Evolutionary conservation across 2,329 filamentous ascomycete genomes (phyloP), one percentile per base, ranked within the genome.

Genomic region (Penicillium corylophilum): DNA sequence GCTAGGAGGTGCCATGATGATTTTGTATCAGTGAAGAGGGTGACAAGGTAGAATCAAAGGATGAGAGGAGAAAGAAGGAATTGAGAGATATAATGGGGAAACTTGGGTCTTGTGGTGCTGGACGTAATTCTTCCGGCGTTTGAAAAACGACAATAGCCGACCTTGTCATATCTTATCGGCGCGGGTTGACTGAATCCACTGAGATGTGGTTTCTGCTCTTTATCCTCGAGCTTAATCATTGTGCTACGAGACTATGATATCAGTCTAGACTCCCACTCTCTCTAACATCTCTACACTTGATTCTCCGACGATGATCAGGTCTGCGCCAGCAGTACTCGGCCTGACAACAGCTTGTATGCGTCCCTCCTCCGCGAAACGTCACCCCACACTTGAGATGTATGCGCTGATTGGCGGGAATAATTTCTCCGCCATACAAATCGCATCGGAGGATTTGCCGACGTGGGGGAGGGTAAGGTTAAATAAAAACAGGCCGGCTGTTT

Each of bases 1-100:
- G 61, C 83, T 86, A 55, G 87, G 78, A 59, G 82, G 81, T 61
- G 81, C 77, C 80, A 83, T 83, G 44, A 51, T 64, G 53, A 49
- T 15, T 43, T 20, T 24, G 31, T 36, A n/a, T 35, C 23, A n/a
- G 22, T 38, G 20, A 15, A 53, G 36, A 24, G 8, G 20, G 40
- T 12, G 16, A 12, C 33, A 12, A 36, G n/a, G 6, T 18, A 20
- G 8, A 36, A 9, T 20, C 8, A n/a, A 28, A n/a, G 33, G 33
- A 13, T 28, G 46, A 44, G 23, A 49, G 24, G 41, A 48, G 50
- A 38, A 46, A 24, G 28, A 43, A 46, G 13, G 42, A 52, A 48
- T 39, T 53, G 43, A 41, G 53, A 53, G 47, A 42, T 41, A 53
- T 33, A 39, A 36, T 16, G 36, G 23, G 44, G 15, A 41, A 33